Percentiles rank a stretch among this genome's conserved stretches.
Conservation (phyloP, 768 basidiomycete genomes). For the Asterophora parasitica region DNA sequence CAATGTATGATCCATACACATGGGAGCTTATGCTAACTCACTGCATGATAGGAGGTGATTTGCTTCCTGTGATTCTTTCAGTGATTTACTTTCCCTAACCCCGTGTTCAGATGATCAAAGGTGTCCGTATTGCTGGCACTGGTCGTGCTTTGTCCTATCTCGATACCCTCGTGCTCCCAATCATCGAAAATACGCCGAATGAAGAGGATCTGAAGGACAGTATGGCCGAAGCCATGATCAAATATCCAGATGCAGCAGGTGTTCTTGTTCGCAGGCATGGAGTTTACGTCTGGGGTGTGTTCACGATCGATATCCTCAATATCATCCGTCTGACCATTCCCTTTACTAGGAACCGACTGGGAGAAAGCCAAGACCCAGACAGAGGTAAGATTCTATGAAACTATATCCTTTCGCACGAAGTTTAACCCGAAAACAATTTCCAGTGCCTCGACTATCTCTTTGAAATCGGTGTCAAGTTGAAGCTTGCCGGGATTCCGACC, state of each 20-base stretch:
- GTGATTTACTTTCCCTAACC: background rate
- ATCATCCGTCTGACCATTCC: conserved; percentile 1
- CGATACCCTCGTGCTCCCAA: conserved; percentile 80
- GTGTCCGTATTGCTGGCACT: conserved; percentile 72
- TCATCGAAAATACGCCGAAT: conserved; percentile 88
- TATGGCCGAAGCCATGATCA: conserved; percentile 81
- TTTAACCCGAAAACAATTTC: conserved; percentile 10
- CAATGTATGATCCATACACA: conserved; percentile 1
- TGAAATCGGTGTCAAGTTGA: conserved; percentile 84
- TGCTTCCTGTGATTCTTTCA: background rate
- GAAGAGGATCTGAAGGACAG: conserved; percentile 87
- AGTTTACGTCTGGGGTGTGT: conserved; percentile 82
- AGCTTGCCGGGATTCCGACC: conserved; percentile 53
- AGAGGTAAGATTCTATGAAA: conserved; percentile 42
- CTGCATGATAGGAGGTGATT: conserved; percentile 36
- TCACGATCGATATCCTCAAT: background rate
- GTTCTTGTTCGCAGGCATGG: conserved; percentile 77
- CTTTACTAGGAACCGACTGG: conserved; percentile 58
- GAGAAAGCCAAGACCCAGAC: conserved; percentile 87
- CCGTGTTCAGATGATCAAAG: conserved; percentile 81
- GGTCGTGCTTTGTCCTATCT: conserved; percentile 76
- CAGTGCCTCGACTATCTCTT: conserved; percentile 90
- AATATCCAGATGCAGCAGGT: conserved; percentile 74
- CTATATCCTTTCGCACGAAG: background rate
- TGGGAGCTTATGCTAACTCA: conserved; percentile 5